Evolutionary conservation across 129 eudicot species (phyloP).

Genomic region (Cynara cardunculus): DNA sequence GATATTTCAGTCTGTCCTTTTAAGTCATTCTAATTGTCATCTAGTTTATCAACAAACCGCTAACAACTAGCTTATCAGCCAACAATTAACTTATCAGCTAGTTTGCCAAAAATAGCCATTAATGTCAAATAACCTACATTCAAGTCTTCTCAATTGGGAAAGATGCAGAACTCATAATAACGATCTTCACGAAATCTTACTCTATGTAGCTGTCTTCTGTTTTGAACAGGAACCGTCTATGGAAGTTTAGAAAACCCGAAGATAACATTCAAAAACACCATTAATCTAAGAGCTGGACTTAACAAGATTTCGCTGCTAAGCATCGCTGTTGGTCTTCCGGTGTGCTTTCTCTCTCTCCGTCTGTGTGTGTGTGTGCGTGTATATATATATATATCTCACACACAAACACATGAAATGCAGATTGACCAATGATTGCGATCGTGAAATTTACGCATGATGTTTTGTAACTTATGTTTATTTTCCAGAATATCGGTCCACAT

Average conservation of each 20-base stretch:
- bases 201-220: not conserved
- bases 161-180: not conserved
- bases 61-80: not conserved
- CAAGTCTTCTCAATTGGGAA: not conserved
- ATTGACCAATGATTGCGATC: not conserved
- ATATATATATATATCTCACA: no score
- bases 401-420: not conserved
- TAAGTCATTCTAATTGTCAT: not conserved
- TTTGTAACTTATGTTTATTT: slow-evolving; percentile 2
- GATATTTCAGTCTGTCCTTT: not conserved
- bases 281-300: slow-evolving; percentile 66
- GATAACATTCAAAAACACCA: slow-evolving; percentile 54
- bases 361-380: no score
- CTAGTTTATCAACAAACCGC: not conserved
- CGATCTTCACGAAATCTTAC: not conserved
- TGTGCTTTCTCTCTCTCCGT: slow-evolving; percentile 30
- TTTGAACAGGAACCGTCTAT: slow-evolving; percentile 71
- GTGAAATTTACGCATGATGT: not conserved
- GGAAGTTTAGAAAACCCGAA: slow-evolving; percentile 90
- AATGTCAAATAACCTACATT: no score
- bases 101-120: no score
- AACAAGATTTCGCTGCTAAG: slow-evolving; percentile 87
- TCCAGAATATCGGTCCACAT: slow-evolving; percentile 89
- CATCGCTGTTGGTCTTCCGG: slow-evolving; percentile 99
- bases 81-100: no score